Conservation (phyloP, 75 land plant species). For the Cunninghamia lanceolata region DNA sequence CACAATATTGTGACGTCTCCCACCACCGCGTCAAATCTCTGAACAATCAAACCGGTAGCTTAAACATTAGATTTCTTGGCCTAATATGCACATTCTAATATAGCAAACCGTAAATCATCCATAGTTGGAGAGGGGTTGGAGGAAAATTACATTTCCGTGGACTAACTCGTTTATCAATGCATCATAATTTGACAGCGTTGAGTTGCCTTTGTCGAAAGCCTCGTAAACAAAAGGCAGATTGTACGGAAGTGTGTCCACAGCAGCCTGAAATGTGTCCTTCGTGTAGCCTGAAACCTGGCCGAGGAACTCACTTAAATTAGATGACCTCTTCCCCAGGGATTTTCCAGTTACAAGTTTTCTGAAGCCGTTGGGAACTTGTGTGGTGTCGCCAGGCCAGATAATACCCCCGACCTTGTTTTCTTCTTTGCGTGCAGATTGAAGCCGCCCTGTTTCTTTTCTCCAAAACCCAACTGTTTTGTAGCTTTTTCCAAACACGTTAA, state of each 20-base stretch:
- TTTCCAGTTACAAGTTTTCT: background rate
- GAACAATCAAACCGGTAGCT: background rate
- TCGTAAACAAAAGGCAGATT: background rate
- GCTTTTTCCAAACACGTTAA: constrained; percentile 12
- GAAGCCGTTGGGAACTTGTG: constrained; percentile 13
- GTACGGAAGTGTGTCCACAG: constrained; percentile 6
- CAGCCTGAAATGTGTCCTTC: constrained; percentile 14
- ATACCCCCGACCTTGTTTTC: background rate
- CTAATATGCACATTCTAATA: background rate
- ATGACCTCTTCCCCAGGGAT: background rate
- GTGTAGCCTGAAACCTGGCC: constrained; percentile 2
- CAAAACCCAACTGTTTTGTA: constrained; percentile 10
- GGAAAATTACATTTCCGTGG: background rate
- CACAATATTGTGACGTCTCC: constrained; percentile 10
- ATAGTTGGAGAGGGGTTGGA: background rate
- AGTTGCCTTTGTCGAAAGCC: background rate
- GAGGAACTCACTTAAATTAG: background rate
- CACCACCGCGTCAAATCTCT: constrained; percentile 17
- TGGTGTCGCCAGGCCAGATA: constrained; percentile 20
- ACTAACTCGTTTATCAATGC: background rate
- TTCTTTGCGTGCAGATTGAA: background rate
- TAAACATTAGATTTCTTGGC: no score
- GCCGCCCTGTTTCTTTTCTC: background rate
- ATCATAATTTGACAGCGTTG: background rate
- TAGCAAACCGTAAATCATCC: background rate